Evolutionary conservation across 805 yeast species (phyloP).

Genomic region (Maudiozyma bulderi): DNA sequence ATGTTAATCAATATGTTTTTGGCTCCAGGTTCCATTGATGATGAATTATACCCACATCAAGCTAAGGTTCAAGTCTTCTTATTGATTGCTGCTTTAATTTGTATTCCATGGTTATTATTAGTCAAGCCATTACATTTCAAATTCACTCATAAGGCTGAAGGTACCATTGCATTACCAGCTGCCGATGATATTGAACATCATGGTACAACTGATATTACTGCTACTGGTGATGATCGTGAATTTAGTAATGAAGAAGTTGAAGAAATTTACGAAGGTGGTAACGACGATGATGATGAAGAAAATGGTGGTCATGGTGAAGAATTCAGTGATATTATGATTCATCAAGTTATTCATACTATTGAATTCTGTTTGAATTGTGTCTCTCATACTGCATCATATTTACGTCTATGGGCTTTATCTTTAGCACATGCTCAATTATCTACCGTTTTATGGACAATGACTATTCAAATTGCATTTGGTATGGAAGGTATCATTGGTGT

Average conservation of each 20-base stretch:
- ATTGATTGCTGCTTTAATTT: conserved; percentile 48
- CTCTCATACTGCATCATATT: conserved; percentile 69
- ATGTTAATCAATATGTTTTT: conserved; percentile 71
- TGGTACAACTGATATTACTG: conserved; percentile 1
- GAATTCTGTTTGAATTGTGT: conserved; percentile 75
- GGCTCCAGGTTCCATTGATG: conserved; percentile 61
- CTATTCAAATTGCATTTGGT: conserved; percentile 54
- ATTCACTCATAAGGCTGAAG: conserved; percentile 29
- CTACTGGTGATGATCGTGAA: neutral
- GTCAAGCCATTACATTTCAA: conserved; percentile 50
- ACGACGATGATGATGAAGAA: conserved; percentile 35
- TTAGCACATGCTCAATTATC: conserved; percentile 75
- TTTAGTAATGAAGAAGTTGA: conserved; percentile 27
- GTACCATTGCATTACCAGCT: conserved; percentile 16
- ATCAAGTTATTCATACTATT: conserved; percentile 72
- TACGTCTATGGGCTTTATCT: conserved; percentile 71
- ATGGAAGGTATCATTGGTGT: conserved; percentile 46
- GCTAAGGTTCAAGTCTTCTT: conserved; percentile 49
- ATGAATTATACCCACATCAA: conserved; percentile 57
- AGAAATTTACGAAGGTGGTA: conserved; percentile 30
- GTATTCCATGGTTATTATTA: conserved; percentile 67
- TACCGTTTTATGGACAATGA: conserved; percentile 68
- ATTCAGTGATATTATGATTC: conserved; percentile 65
- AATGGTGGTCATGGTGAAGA: conserved; percentile 35
- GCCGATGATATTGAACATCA: conserved; percentile 8